A percentile compares a stretch with the other conserved stretches of the same genome.
These are phyloP conservation scores for Capronia americana DNA, from an alignment of 2,329 filamentous ascomycete genomes.

Conservation along the genomic window DNA sequence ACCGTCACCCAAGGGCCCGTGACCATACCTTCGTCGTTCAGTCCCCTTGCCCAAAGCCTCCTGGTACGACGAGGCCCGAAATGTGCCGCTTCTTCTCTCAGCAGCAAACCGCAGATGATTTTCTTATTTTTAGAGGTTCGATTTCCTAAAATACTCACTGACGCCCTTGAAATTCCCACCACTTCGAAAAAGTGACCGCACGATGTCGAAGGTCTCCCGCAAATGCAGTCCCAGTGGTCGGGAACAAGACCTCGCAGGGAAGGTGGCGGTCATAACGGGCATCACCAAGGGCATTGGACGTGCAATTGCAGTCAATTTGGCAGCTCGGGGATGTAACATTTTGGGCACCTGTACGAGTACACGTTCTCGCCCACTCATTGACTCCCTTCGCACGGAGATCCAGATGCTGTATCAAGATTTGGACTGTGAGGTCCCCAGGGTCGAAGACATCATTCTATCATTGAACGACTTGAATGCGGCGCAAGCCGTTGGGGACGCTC, in stretches of 20 bases:
- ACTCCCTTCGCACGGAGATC: background rate
- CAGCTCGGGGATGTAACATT: background rate
- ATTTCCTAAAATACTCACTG: no score
- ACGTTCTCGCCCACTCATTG: background rate
- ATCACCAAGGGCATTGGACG: slow-evolving; percentile 1
- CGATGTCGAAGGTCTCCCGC: no score
- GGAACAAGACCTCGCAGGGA: background rate
- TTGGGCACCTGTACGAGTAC: background rate
- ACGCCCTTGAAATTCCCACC: no score
- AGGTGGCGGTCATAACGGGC: background rate
- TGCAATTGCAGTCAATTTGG: background rate
- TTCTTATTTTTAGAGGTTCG: no score
- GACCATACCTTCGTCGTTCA: no score
- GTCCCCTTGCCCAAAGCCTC: no score
- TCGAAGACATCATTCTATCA: background rate
- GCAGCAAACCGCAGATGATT: no score
- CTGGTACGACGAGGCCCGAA: no score
- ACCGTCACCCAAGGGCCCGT: no score
- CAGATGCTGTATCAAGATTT: background rate
- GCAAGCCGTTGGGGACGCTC: background rate
- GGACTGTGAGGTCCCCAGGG: background rate
- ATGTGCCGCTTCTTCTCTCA: no score
- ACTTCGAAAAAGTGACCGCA: no score
- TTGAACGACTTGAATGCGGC: background rate
- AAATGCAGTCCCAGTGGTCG: background rate